Percentiles rank a stretch among this genome's conserved stretches.
Evolutionary conservation across 2,329 filamentous ascomycete genomes (phyloP).

Genomic region (Didymella segeticola): DNA sequence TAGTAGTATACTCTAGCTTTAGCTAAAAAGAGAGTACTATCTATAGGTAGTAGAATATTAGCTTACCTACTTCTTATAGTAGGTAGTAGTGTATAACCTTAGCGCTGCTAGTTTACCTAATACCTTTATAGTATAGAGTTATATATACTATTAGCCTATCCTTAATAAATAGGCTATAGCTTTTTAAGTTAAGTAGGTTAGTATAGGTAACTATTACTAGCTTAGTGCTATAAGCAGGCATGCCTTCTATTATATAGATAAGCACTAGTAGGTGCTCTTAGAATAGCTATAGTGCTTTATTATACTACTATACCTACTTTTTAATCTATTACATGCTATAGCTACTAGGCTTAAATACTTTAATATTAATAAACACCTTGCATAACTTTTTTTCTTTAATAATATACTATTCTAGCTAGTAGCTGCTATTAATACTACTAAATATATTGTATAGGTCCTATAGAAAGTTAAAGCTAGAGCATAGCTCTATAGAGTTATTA

Average conservation of each 20-base stretch:
- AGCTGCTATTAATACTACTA: neutral
- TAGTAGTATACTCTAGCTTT: neutral
- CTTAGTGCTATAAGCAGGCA: too few species aligned
- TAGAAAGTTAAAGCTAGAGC: neutral
- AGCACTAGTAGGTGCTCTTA: too few species aligned
- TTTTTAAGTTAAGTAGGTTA: too few species aligned
- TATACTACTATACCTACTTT: neutral
- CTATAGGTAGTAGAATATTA: neutral
- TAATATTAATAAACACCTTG: neutral
- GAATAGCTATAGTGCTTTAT: neutral
- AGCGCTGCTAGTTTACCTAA: neutral
- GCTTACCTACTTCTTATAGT: neutral
- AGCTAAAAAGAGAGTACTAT: neutral
- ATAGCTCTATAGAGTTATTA: neutral
- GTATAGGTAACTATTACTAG: too few species aligned
- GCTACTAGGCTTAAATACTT: neutral
- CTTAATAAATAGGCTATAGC: conserved; percentile 5
- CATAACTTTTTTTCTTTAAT: neutral
- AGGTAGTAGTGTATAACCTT: neutral
- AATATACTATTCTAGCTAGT: neutral
- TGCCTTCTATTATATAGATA: too few species aligned
- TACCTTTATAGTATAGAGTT: conserved; percentile 15
- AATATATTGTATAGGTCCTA: neutral
- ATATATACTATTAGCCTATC: conserved; percentile 12
- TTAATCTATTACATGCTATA: neutral